A percentile compares a stretch with the other conserved stretches of the same genome.
phyloP scores from a whole-genome alignment of 129 eudicot species.

The Rutidosis leptorrhynchoides region DNA sequence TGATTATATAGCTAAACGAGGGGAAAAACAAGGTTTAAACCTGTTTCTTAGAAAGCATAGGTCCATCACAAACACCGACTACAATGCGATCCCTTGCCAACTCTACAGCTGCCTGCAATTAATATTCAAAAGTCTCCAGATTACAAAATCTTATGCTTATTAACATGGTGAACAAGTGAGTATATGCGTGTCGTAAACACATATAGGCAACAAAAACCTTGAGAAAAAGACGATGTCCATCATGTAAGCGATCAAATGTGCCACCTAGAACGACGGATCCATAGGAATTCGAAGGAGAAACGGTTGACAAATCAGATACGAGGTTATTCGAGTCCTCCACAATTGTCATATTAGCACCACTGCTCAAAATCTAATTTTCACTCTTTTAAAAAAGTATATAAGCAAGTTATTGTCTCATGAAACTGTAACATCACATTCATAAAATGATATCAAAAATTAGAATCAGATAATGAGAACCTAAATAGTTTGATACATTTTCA shows the following conservation, averaged over 20 bases:
- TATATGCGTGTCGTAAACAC: slow-evolving; percentile 10
- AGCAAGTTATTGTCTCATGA: slow-evolving; percentile 20
- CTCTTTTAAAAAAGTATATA: slow-evolving; percentile 6
- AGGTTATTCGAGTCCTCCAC: slow-evolving; percentile 27
- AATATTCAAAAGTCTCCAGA: slow-evolving; percentile 19
- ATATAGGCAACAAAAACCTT: slow-evolving; percentile 40
- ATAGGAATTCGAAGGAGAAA: slow-evolving; percentile 62
- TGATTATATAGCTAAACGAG: neutral
- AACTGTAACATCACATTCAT: slow-evolving; percentile 14
- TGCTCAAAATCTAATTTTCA: neutral
- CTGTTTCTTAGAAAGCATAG: slow-evolving; percentile 77
- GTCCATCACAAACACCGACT: slow-evolving; percentile 91
- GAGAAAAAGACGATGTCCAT: slow-evolving; percentile 88
- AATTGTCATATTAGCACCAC: slow-evolving; percentile 29
- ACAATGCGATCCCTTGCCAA: slow-evolving; percentile 72
- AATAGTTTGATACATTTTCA: too few relatives aligned
- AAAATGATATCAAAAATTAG: neutral
- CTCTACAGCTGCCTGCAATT: slow-evolving; percentile 68
- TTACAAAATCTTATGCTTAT: slow-evolving; percentile 1
- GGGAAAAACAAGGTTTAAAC: slow-evolving; percentile 28
- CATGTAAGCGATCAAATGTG: slow-evolving; percentile 89
- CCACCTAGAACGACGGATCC: slow-evolving; percentile 81
- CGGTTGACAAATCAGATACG: slow-evolving; percentile 22
- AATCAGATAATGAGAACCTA: too few relatives aligned
- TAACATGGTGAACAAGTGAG: neutral